Evolutionary conservation across 192 early-diverging fungal species (phyloP), one percentile per base, ranked within the genome.

Genomic region (Phlyctochytrium bullatum): DNA sequence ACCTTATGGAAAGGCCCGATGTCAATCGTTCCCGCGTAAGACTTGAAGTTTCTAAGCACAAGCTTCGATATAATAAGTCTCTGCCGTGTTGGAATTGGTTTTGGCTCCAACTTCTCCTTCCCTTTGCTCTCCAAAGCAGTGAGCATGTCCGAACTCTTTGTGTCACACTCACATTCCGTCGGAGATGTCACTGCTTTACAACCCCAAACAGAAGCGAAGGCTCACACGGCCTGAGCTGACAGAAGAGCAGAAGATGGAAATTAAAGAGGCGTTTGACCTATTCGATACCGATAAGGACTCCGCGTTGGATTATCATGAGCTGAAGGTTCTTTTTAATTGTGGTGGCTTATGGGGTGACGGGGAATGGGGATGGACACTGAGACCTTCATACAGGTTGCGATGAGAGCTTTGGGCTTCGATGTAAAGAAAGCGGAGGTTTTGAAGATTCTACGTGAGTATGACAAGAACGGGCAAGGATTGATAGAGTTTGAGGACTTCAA

Each of bases 1-100:
- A 90, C 92, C 78, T 98, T 96, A 76, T 99, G 95, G 74, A 99
- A 98, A 16, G 97, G 96, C 0, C 97, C 97, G 52, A 99, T 92
- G 35, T 91, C 90, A 61, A 96, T 89, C 17, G 84, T 74, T 0
- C 94, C 95, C 29, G 89, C 90, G 74, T 98, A 99, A 0, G 93
- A 95, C 75, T 99, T 99, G 80, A 98, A 99, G 85, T 99, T 96
- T 34, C 84, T 81, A 24, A 98, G 83, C 28, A 95, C 88, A 89
- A 99, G 91, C 57, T 88, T 87, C 4, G 84, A 84, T 52, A 93
- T 89, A 29, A 93, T 76, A 32, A 93, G 77, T 0, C 91, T 47
- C 20, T 47, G 40, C 10, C 40, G n/a, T n/a, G n/a, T 47, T 47
- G 6, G 40, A 20, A 47, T 20, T 47, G 40, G 40, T 47, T 47